These are phyloP conservation scores for Vitis riparia DNA, from an alignment of 164 flowering plant genomes.

Conservation along the genomic window DNA sequence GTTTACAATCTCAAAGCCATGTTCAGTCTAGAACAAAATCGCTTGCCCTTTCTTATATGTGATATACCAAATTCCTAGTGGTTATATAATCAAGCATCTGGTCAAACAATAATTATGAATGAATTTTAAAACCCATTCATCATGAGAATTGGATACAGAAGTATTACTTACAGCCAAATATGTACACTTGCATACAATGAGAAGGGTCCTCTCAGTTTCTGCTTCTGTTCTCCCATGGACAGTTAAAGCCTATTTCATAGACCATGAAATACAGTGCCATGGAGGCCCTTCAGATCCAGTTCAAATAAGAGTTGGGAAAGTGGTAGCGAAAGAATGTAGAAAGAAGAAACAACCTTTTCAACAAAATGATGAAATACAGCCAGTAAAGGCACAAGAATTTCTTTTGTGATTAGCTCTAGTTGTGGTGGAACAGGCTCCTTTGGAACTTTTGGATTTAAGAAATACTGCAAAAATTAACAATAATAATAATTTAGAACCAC, in stretches of 20 bases:
- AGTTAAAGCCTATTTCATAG: constrained; percentile 40
- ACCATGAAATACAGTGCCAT: constrained; percentile 9
- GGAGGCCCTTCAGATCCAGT: not conserved
- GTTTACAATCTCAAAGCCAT: not conserved
- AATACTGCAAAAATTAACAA: constrained; percentile 49
- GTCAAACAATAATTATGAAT: not conserved
- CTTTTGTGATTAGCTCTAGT: constrained; percentile 59
- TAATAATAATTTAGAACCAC: not conserved
- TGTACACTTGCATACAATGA: constrained; percentile 69
- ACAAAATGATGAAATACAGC: constrained; percentile 46
- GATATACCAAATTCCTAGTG: not conserved
- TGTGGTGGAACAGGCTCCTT: constrained; percentile 86
- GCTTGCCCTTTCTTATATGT: too few relatives aligned
- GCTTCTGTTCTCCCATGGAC: constrained; percentile 21
- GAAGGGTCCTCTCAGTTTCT: constrained; percentile 57
- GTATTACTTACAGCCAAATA: constrained; percentile 64
- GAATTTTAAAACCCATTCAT: not conserved
- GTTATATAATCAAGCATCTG: not conserved
- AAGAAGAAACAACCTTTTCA: constrained; percentile 44
- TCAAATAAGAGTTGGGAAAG: not conserved
- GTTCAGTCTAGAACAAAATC: not conserved
- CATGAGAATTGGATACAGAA: not conserved
- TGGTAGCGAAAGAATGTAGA: not conserved
- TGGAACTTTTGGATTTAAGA: constrained; percentile 67
- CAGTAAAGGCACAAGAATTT: constrained; percentile 66